Conservation (phyloP, 345 rosid genomes). For the Laguncularia racemosa region DNA sequence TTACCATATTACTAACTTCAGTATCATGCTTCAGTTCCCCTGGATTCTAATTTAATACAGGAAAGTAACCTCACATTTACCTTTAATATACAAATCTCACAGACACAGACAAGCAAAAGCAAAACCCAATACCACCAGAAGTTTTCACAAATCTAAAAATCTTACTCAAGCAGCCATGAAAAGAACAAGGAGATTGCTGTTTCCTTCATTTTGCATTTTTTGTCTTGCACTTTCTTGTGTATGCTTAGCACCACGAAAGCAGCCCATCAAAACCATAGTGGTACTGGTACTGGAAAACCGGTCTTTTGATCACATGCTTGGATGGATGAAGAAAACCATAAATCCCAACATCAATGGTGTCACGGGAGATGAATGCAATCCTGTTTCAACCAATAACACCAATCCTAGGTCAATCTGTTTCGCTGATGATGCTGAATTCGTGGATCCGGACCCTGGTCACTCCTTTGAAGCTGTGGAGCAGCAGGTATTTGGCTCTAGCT, state of each 20-base stretch:
- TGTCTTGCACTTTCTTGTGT: constrained; percentile 32
- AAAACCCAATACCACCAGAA: too few species aligned
- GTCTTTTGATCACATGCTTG: constrained; percentile 87
- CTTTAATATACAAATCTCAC: background rate
- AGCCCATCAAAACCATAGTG: constrained; percentile 70
- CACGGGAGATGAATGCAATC: constrained; percentile 84
- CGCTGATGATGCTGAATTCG: constrained; percentile 73
- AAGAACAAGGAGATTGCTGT: constrained; percentile 20
- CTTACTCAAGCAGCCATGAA: constrained; percentile 16
- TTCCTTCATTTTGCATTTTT: constrained; percentile 31
- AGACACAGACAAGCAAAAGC: too few species aligned
- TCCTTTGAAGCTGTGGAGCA: constrained; percentile 75
- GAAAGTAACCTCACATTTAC: too few species aligned
- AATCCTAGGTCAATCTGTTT: constrained; percentile 47
- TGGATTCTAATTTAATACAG: too few species aligned
- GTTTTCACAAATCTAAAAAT: too few species aligned
- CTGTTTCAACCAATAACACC: constrained; percentile 32
- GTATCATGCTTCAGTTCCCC: too few species aligned
- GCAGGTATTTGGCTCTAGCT: constrained; percentile 70
- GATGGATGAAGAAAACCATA: constrained; percentile 82
- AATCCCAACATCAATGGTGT: constrained; percentile 74
- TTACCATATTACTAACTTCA: too few species aligned
- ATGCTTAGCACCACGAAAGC: constrained; percentile 30
- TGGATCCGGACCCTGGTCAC: constrained; percentile 97
- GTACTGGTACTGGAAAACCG: constrained; percentile 86